These are phyloP conservation scores for Lathyrus tuberosus DNA, from an alignment of 306 rosid species.

Conservation along the genomic window DNA sequence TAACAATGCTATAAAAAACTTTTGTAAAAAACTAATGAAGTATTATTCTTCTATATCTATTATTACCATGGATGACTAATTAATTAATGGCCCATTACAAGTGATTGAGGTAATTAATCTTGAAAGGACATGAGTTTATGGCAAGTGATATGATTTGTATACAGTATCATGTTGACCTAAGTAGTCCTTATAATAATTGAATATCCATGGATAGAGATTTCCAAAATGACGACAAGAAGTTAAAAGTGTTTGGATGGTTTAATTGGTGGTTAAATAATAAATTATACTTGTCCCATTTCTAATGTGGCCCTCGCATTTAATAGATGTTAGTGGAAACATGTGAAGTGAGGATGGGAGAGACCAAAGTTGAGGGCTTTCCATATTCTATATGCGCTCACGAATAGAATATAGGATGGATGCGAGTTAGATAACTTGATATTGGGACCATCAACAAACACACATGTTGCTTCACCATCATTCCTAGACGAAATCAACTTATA, in stretches of 20 bases:
- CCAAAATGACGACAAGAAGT: slow-evolving; percentile 35
- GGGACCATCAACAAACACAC: neutral
- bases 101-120: slow-evolving; percentile 32
- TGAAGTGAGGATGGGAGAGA: slow-evolving; percentile 51
- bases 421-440: neutral
- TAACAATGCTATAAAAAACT: too few relatives aligned
- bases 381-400: slow-evolving; percentile 6
- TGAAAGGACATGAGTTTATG: slow-evolving; percentile 1
- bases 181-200: slow-evolving; percentile 18
- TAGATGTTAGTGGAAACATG: slow-evolving; percentile 63
- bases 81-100: neutral
- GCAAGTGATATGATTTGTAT: slow-evolving; percentile 43
- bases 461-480: slow-evolving; percentile 22
- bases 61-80: neutral
- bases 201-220: slow-evolving; percentile 23
- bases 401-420: neutral
- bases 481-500: neutral
- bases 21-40: too few relatives aligned
- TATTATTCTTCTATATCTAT: neutral
- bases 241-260: slow-evolving; percentile 37
- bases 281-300: slow-evolving; percentile 51
- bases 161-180: slow-evolving; percentile 40
- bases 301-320: slow-evolving; percentile 51
- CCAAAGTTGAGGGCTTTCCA: slow-evolving; percentile 34
- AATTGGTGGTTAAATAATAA: slow-evolving; percentile 34